Evolutionary conservation across 208 protist genomes (phyloP), one percentile per base, ranked within the genome.

Genomic region (Leishmania turanica): DNA sequence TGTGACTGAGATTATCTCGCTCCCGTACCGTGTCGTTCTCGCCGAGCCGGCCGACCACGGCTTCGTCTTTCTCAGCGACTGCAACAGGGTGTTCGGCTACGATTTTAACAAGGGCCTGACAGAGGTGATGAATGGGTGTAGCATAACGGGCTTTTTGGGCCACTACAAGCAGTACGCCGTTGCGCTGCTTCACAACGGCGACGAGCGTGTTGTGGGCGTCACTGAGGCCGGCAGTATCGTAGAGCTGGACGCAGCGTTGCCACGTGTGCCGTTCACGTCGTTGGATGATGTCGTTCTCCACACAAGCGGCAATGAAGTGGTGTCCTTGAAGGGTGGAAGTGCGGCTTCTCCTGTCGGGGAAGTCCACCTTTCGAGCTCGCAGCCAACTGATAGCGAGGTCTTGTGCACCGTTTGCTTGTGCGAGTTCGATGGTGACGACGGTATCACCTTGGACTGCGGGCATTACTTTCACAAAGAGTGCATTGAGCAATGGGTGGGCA

Each of bases 381-480:
- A 80, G 24, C 78, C 75, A 24, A 66, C 77, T 4, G 78, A 88
- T 37, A 72, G 75, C 64, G 91, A 94, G 19, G 81, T 87, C 27
- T 70, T 87, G 58, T 97, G 94, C 81, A 87, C 85, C 19, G 84
- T 97, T 77, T 97, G 94, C 86, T 81, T 96, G 75, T 96, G 92
- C 70, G 92, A 95, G 77, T 93, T 96, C 69, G 92, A 96, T 34
- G 87, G 89, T 49, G 88, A 83, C 3, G 87, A 88, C 40, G 91
- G 95, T 74, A 47, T 97, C 7, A 95, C 91, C 31, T 81, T 97
- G 1, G 95, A 97, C 80, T 97, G 95, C 78, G 93, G 95, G 4
- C 95, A 97, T 77, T 75, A 84, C 64, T 96, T 97, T 68, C 95
- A 97, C 80, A 88, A 84, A 49, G 92, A 95, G 13, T 97, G 95